Evolutionary conservation across 768 basidiomycete species (phyloP), one percentile per base, ranked within the genome.

Genomic region (Clavulina sp.): DNA sequence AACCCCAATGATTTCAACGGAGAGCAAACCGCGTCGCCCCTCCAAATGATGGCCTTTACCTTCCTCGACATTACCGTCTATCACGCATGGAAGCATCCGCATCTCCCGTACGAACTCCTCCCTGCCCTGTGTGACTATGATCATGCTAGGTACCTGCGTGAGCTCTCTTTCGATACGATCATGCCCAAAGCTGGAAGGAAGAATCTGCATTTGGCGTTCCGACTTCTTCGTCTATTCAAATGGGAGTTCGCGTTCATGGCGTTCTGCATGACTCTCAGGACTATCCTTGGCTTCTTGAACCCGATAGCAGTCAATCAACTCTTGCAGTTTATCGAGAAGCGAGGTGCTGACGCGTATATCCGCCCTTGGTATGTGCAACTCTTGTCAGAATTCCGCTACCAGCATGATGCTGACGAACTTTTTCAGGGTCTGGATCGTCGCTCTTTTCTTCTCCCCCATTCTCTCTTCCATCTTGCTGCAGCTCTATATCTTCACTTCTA

Each of bases 321-420:
- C 31, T 48, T 56, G 38, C 60, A 73, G 33, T 77, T 82, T 58
- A 63, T 84, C 18, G 80, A 82, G 63, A 69, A 61, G 2, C 63
- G 66, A 9, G 76, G 76, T 2, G 58, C 69, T 52, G 68, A 62
- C 23, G 68, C 77, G 0, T 57, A 63, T 4, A 62, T 80, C 29
- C 70, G 71, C 32, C 82, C 82, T 1, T 82, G 81, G 72, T 28
- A 46, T 13, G 36, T 83, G 81, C 81, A 72, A 83, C 13, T 78
- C 9, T 71, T 76, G 54, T 44, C 28, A 30, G 31, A 30, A 13
- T 18, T 49, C 6, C 48, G 31, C 24, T 16, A 16, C 43, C 7
- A n/a, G n/a, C n/a, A n/a, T n/a, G 9, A 28, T 46, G 7, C 24
- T 9, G 16, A 49, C 48, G 7, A 30, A 13, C 32, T 18, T 13